Base-by-base conservation (phyloP, 331 rosid species). In the Quercus lobata region DNA sequence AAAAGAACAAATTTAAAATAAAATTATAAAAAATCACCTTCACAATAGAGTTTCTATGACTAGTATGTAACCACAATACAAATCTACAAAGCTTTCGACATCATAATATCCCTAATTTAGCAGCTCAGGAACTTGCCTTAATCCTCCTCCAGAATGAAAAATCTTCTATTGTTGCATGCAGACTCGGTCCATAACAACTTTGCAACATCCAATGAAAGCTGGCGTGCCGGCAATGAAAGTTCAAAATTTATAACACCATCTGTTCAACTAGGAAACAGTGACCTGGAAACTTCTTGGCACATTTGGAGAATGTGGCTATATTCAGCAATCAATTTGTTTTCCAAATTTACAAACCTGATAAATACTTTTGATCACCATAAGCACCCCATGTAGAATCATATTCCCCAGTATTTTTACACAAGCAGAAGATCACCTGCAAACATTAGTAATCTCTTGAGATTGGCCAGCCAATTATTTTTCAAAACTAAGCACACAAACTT, bases 61-160 rank as follows among this genome's bases (percentile, higher is more conserved):
- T 85, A 85, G 81, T 87, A 83, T 82, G 83, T 85, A 79, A 84
- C 79, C 86, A 83, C 83, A 80, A 66, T 84, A 84, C 73, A 86
- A 84, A 91, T 89, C 88, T 94, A 94, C 96, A 86, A 75, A 79
- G 81, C 86, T 88, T 90, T 85, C 85, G 69, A 77, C 83, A 83
- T 80, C 90, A 86, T 80, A 78, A n/a, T 68, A 66, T 79, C 84
- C 82, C 81, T 83, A 88, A 69, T 84, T 75, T n/a, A 79, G 84
- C 83, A 65, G 46, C 84, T 81, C 79, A 77, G 56, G 49, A 72
- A 71, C 62, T 76, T 34, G 61, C 5, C 49, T 83, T 57, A 74
- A 78, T 58, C 72, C 86, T 80, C 84, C 87, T 83, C 49, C 57
- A 74, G 61, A 77, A 74, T 46, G 71, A 75, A 85, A 77, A 82